phyloP scores from a whole-genome alignment of 164 flowering plant species.

The Tetracentron sinense region DNA sequence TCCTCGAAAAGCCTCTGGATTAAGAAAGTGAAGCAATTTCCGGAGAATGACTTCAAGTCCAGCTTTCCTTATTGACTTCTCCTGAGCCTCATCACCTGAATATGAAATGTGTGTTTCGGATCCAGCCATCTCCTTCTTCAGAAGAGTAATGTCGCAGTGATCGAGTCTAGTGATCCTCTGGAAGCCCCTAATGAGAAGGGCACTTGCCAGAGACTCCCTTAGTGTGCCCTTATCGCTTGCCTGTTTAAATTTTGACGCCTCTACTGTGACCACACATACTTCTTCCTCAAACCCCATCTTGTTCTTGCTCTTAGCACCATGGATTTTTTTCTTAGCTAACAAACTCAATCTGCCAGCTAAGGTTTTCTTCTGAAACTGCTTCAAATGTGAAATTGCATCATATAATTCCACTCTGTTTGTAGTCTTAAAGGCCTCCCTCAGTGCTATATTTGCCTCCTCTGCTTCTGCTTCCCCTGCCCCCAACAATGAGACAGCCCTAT shows the following conservation, averaged over 20 bases:
- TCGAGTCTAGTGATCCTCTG: constrained; percentile 11
- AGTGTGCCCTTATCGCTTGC: constrained; percentile 1
- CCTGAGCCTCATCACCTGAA: constrained; percentile 3
- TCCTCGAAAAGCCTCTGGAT: constrained; percentile 21
- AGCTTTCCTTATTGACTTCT: constrained; percentile 16
- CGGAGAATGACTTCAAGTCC: constrained; percentile 14
- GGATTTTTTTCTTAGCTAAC: not conserved
- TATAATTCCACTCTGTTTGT: constrained; percentile 23
- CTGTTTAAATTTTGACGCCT: constrained; percentile 15
- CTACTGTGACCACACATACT: constrained; percentile 7
- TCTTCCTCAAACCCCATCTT: not conserved
- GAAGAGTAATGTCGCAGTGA: constrained; percentile 10
- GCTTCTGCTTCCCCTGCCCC: constrained; percentile 18
- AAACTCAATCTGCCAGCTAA: constrained; percentile 1
- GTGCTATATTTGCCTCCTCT: constrained; percentile 15
- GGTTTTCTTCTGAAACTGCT: constrained; percentile 16
- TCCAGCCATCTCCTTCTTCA: constrained; percentile 14
- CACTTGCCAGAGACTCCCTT: constrained; percentile 6
- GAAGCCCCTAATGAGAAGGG: constrained; percentile 16
- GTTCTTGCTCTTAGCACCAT: not conserved
- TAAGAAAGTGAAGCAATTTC: constrained; percentile 14
- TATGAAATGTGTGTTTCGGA: constrained; percentile 6
- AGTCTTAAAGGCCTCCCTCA: constrained; percentile 22
- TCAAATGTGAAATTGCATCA: constrained; percentile 23
- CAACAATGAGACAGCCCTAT: constrained; percentile 14